Conservation (phyloP, 1,284 basidiomycete species). For the Retiboletus flavoniger region DNA sequence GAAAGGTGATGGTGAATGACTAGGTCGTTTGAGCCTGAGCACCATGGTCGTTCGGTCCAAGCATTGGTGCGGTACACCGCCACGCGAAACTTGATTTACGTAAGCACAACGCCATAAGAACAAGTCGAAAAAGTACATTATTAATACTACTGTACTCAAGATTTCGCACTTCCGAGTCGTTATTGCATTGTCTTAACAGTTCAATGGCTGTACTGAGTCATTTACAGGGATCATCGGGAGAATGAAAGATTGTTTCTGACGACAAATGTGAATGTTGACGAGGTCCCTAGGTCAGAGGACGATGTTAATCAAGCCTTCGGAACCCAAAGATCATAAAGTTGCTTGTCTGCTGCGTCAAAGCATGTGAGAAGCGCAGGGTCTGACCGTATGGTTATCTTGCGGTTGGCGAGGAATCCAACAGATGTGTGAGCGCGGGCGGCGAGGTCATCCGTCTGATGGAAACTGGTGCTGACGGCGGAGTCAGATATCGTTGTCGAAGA, state of each 20-base stretch:
- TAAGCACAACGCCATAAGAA: conserved; percentile 10
- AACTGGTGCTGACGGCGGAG: conserved; percentile 21
- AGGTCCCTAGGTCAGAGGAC: not conserved
- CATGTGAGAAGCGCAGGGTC: conserved; percentile 66
- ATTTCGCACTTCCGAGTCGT: not conserved
- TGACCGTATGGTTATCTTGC: conserved; percentile 51
- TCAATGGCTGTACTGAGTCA: not conserved
- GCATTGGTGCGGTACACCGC: not conserved
- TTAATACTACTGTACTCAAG: too few species aligned
- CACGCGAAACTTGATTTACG: conserved; percentile 18
- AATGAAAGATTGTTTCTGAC: not conserved
- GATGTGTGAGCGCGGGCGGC: conserved; percentile 26
- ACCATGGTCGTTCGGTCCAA: conserved; percentile 41
- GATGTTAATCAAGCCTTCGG: conserved; percentile 39
- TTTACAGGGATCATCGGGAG: not conserved
- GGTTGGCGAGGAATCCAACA: conserved; percentile 31
- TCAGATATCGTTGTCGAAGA: conserved; percentile 37
- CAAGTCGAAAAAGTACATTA: too few species aligned
- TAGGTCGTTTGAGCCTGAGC: conserved; percentile 56
- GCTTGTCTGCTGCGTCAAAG: conserved; percentile 69
- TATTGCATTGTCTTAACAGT: not conserved
- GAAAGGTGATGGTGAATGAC: conserved; percentile 46
- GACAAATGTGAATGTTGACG: not conserved
- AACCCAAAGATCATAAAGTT: conserved; percentile 73
- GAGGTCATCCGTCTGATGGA: conserved; percentile 22